Base-by-base conservation (phyloP, 768 basidiomycete genomes). In the Boletus rex-veris region DNA sequence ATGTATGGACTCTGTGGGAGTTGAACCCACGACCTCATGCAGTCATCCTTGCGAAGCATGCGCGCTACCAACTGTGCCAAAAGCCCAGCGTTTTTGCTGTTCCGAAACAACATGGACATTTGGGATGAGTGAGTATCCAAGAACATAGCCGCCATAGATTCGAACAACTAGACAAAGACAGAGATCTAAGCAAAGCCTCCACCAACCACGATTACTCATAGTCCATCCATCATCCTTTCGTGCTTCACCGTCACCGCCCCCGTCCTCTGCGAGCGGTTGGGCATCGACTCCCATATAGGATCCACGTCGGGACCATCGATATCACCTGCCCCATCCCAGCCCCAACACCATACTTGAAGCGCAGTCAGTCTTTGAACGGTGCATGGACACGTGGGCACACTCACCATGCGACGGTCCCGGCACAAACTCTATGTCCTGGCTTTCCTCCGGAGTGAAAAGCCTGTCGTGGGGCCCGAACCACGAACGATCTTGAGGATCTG, bases 401-500 rank as follows among this genome's bases (percentile, higher is more conserved):
- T 48, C 40, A 98, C 95, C 96, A 60, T 92, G 80, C 53, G 86
- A 82, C 15, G 96, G 96, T 16, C 95, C 93, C 3, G 86, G 76
- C 18, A 75, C 68, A 72, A 98, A 98, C 3, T 82, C 77, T 37
- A 98, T 69, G 5, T 80, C 80, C 56, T 88, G 85, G 52, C 76
- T 79, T 73, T 98, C 96, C 65, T 97, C 96, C 43, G 85, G 80
- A 0, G 88, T 85, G 74, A 99, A 99, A 40, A 98, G 74, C 11
- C 96, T 79, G 64, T 99, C 96, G 67, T 99, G 96, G 0, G 96
- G 96, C 0, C 96, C 96, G 65, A 94, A 98, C 96, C 96, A 98
- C 8, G 86, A 78, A n/a, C 95, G 82, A 67, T 98, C 96, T 71
- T 99, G 96, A 14, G 96, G 96, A 66, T 99, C 96, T 30, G 92